These are phyloP conservation scores for Psophocarpus tetragonolobus DNA, from an alignment of 306 rosid genomes.

Conservation along the genomic window DNA sequence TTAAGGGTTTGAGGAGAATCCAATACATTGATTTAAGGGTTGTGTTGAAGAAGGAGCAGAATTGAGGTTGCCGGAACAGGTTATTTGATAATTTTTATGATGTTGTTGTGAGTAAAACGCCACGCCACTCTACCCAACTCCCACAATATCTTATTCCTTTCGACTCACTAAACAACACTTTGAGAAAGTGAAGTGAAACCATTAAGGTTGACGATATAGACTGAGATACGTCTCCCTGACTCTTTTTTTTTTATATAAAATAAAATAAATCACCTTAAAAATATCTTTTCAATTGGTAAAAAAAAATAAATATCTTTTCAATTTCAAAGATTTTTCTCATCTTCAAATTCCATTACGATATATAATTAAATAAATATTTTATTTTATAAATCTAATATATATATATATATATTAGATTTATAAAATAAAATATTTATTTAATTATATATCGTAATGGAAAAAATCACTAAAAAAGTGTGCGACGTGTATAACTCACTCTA, in stretches of 20 bases:
- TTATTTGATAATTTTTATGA: not conserved
- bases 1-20: not conserved
- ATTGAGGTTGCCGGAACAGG: not conserved
- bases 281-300: no score
- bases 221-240: not conserved
- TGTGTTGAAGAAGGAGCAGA: not conserved
- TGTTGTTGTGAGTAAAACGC: not conserved
- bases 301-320: not conserved
- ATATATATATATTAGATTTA: no score
- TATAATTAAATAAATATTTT: no score
- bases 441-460: no score
- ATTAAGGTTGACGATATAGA: not conserved
- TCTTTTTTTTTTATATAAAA: not conserved
- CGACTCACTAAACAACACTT: not conserved
- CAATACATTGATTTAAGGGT: conserved; percentile 3
- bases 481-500: not conserved
- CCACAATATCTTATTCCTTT: not conserved
- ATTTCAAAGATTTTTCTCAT: not conserved
- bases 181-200: not conserved
- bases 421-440: no score
- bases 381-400: no score
- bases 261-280: not conserved
- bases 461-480: no score
- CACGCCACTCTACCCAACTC: not conserved
- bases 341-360: not conserved